Evolutionary conservation across 768 basidiomycete species (phyloP).

Genomic region (Russula brevipes): DNA sequence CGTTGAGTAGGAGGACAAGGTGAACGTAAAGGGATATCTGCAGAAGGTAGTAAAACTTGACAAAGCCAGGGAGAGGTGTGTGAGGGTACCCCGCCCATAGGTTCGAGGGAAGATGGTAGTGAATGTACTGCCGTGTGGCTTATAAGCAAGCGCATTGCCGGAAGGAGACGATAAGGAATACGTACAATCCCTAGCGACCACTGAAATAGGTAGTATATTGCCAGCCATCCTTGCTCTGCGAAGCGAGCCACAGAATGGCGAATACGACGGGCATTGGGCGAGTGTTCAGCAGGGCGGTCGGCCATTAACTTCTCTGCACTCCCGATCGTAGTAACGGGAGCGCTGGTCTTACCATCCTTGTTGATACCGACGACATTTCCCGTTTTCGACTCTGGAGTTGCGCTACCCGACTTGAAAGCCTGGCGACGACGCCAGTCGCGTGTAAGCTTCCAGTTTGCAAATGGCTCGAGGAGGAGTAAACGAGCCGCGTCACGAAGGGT

Average conservation of each 20-base stretch:
- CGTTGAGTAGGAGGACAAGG: slow-evolving; percentile 86
- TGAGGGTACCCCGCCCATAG: slow-evolving; percentile 85
- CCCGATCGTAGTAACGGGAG: slow-evolving; percentile 36
- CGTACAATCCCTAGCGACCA: slow-evolving; percentile 80
- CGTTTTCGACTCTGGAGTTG: slow-evolving; percentile 24
- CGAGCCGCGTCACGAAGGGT: slow-evolving; percentile 74
- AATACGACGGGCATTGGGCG: slow-evolving; percentile 53
- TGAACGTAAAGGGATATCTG: slow-evolving; percentile 89
- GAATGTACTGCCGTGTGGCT: slow-evolving; percentile 62
- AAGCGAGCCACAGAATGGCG: slow-evolving; percentile 78
- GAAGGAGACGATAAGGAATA: slow-evolving; percentile 29
- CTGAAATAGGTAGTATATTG: slow-evolving; percentile 71
- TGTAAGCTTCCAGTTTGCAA: slow-evolving; percentile 71
- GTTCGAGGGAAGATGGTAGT: slow-evolving; percentile 61
- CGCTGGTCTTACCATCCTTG: slow-evolving; percentile 33
- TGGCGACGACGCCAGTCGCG: slow-evolving; percentile 40
- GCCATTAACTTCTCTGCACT: slow-evolving; percentile 25
- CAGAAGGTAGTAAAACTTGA: slow-evolving; percentile 87
- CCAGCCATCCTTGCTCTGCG: slow-evolving; percentile 92
- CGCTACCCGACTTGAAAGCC: slow-evolving; percentile 23
- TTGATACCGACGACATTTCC: slow-evolving; percentile 28
- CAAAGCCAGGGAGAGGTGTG: slow-evolving; percentile 63
- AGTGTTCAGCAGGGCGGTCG: slow-evolving; percentile 27
- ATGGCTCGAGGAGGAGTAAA: slow-evolving; percentile 68
- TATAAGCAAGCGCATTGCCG: slow-evolving; percentile 13